phyloP scores from a whole-genome alignment of 208 protist genomes.

The Leptomonas pyrrhocoris region DNA sequence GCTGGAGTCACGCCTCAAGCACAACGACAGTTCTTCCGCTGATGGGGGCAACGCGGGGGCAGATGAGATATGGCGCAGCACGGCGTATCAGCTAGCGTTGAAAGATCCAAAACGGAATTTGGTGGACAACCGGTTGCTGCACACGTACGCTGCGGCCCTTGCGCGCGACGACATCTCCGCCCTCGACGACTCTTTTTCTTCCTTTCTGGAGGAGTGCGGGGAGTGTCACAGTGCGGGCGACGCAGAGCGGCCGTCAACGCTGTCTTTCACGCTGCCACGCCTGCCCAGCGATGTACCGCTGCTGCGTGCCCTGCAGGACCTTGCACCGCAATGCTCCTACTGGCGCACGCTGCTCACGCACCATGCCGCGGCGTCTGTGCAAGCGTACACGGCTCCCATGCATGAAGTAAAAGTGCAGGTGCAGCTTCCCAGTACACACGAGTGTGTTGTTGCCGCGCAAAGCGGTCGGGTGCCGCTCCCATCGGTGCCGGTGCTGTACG shows the following conservation, averaged over 20 bases:
- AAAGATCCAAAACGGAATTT: conserved; percentile 69
- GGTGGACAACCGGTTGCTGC: conserved; percentile 68
- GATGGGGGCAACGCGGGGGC: neutral
- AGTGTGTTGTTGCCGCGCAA: conserved; percentile 56
- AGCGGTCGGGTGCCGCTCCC: neutral
- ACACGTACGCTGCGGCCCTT: conserved; percentile 62
- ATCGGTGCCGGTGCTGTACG: conserved; percentile 51
- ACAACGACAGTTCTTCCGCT: neutral
- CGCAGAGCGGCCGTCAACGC: conserved; percentile 36
- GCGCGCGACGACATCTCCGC: conserved; percentile 46
- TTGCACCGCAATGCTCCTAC: conserved; percentile 74
- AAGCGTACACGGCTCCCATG: conserved; percentile 35
- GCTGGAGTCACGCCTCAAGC: conserved; percentile 9
- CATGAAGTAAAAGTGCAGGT: conserved; percentile 60
- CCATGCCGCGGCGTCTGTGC: conserved; percentile 18
- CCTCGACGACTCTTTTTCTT: conserved; percentile 50
- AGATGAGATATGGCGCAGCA: neutral
- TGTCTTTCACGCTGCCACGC: conserved; percentile 56
- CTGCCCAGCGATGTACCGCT: conserved; percentile 22
- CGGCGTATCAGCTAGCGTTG: conserved; percentile 38
- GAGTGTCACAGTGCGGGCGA: conserved; percentile 53
- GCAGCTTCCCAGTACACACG: conserved; percentile 52
- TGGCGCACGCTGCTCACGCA: conserved; percentile 70
- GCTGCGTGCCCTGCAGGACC: conserved; percentile 32
- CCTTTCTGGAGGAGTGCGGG: conserved; percentile 86